Percentiles rank a stretch among this genome's conserved stretches.
These are phyloP conservation scores for Brettanomyces custersianus DNA, from an alignment of 805 yeast species.

Conservation along the genomic window DNA sequence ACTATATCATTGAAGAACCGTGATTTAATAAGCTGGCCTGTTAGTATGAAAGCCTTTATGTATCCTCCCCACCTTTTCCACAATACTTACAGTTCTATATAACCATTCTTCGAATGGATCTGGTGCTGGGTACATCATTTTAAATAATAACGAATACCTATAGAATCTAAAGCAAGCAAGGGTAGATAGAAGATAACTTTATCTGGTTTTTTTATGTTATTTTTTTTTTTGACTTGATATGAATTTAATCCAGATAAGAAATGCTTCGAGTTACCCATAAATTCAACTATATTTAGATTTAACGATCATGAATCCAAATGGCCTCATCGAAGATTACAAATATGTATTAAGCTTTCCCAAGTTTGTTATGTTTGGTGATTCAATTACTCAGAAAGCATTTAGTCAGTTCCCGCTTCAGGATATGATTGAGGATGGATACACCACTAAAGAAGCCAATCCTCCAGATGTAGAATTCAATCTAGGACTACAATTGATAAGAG, in stretches of 20 bases:
- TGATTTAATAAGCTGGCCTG: constrained; percentile 39
- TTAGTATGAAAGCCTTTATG: constrained; percentile 1
- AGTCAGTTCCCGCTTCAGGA: constrained; percentile 15
- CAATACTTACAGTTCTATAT: constrained; percentile 22
- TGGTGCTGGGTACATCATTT: constrained; percentile 1
- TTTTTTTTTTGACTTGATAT: no score
- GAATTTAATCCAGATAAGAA: no score
- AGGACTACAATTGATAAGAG: constrained; percentile 17
- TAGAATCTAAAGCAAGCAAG: no score
- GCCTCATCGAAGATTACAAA: constrained; percentile 9
- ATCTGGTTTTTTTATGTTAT: no score
- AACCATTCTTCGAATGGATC: constrained; percentile 40
- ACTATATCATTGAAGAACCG: constrained; percentile 57
- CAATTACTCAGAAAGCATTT: constrained; percentile 21
- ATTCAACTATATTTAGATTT: background rate
- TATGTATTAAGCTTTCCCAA: constrained; percentile 14
- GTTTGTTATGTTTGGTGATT: constrained; percentile 22
- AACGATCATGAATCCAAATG: background rate
- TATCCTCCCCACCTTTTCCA: background rate
- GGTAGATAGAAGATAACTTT: no score
- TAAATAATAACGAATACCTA: background rate
- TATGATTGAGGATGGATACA: constrained; percentile 12
- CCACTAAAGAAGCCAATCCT: background rate
- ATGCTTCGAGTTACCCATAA: no score
- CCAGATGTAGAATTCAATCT: constrained; percentile 10